Evolutionary conservation across 169 alveolate genomes (phyloP).

Genomic region (Eimeria nieschulzi): DNA sequence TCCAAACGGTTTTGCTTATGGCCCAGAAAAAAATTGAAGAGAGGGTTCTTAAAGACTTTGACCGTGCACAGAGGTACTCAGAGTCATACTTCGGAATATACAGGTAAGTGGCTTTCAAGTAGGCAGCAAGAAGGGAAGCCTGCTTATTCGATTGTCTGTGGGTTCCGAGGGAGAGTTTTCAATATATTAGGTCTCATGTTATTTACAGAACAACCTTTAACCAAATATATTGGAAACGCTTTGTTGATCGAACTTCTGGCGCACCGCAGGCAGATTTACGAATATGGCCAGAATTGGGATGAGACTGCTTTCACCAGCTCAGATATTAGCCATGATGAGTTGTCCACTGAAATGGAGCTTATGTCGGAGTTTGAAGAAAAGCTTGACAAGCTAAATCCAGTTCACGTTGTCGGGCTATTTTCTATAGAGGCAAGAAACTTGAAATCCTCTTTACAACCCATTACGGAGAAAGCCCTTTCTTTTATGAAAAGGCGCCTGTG

Average conservation of each 20-base stretch:
- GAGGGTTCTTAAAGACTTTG: conserved; percentile 67
- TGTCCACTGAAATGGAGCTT: conserved; percentile 71
- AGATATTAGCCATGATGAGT: conserved; percentile 61
- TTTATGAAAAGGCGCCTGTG: conserved; percentile 69
- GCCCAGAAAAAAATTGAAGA: conserved; percentile 64
- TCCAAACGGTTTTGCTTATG: too few species aligned
- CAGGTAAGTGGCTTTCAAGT: conserved; percentile 13
- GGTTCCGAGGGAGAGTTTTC: too few species aligned
- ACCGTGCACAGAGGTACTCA: conserved; percentile 71
- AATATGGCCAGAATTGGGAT: conserved; percentile 72
- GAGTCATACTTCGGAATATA: conserved; percentile 71
- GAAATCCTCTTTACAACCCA: conserved; percentile 53
- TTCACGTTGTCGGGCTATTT: conserved; percentile 71
- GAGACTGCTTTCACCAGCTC: conserved; percentile 57
- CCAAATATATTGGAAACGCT: too few species aligned
- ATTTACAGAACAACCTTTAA: too few species aligned
- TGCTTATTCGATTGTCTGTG: too few species aligned
- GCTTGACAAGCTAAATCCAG: conserved; percentile 74
- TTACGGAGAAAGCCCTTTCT: conserved; percentile 72
- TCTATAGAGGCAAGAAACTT: conserved; percentile 67
- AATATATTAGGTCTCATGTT: too few species aligned
- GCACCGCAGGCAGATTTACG: conserved; percentile 69
- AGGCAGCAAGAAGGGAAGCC: too few species aligned
- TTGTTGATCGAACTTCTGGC: neutral
- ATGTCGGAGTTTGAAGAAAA: conserved; percentile 65